A percentile compares a stretch with the other conserved stretches of the same genome.
Evolutionary conservation across 2,329 filamentous ascomycete genomes (phyloP).

Genomic region (Colletotrichum trifolii): DNA sequence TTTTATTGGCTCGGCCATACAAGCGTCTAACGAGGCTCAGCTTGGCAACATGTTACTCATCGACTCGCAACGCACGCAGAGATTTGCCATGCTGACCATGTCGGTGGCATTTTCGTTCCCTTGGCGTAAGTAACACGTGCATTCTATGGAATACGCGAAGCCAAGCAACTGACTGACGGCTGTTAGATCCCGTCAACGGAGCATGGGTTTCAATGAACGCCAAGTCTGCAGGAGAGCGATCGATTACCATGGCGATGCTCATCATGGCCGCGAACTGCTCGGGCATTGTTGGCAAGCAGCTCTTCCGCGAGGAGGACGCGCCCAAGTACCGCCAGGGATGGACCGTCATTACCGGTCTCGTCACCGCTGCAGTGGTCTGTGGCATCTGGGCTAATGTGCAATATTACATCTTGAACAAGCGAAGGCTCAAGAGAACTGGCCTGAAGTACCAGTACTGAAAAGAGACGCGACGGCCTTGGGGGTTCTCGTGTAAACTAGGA

Average conservation of each 20-base stretch:
- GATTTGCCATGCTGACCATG: slow-evolving; percentile 44
- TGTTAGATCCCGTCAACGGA: slow-evolving; percentile 41
- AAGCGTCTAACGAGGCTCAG: slow-evolving; percentile 13
- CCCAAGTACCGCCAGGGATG: slow-evolving; percentile 45
- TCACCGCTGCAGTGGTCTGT: slow-evolving; percentile 14
- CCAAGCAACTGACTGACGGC: slow-evolving; percentile 14
- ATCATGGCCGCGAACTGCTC: slow-evolving; percentile 48
- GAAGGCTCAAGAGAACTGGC: slow-evolving; percentile 16
- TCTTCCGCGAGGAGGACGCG: slow-evolving; percentile 45
- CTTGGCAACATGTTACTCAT: slow-evolving; percentile 31
- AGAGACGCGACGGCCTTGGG: too few relatives aligned
- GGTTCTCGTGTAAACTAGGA: too few relatives aligned
- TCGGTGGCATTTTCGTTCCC: slow-evolving; percentile 42
- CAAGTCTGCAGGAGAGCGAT: slow-evolving; percentile 43
- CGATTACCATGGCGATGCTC: slow-evolving; percentile 46
- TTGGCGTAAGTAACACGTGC: slow-evolving; percentile 43
- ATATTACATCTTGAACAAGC: slow-evolving; percentile 35
- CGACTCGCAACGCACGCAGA: slow-evolving; percentile 18
- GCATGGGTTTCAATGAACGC: slow-evolving; percentile 46
- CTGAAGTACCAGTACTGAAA: slow-evolving; percentile 27
- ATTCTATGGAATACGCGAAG: not conserved
- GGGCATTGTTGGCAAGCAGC: slow-evolving; percentile 44
- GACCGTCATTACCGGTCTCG: slow-evolving; percentile 41
- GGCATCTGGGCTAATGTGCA: slow-evolving; percentile 34
- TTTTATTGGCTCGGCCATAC: not conserved